Conservation (phyloP, 805 yeast species). For the Candida coleopterorum region DNA sequence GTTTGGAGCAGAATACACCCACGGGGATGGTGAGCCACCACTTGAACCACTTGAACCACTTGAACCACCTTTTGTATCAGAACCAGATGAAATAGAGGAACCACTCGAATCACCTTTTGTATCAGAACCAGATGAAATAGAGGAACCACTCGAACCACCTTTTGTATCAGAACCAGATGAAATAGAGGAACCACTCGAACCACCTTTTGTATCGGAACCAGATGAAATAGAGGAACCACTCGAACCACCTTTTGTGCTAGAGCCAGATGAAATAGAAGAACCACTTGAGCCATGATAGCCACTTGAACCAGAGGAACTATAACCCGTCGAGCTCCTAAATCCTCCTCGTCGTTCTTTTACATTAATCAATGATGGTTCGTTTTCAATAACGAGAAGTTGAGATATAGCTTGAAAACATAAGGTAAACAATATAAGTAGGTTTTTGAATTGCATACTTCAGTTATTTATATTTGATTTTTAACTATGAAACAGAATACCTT, state of each 20-base stretch:
- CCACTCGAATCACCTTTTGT: too few species aligned
- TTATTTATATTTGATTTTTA: too few species aligned
- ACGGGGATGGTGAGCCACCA: background rate
- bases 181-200: background rate
- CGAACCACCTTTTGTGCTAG: background rate
- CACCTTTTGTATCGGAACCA: background rate
- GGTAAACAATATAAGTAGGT: background rate
- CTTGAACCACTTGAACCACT: background rate
- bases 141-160: background rate
- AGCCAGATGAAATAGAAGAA: background rate
- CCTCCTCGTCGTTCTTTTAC: background rate
- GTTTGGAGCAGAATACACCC: background rate
- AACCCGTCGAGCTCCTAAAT: too few species aligned
- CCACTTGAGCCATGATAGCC: constrained; percentile 2
- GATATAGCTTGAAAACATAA: background rate
- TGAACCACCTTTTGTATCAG: too few species aligned
- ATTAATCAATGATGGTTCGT: background rate
- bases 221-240: background rate
- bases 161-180: too few species aligned
- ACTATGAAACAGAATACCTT: too few species aligned
- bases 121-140: background rate
- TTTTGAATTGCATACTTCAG: background rate
- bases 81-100: too few species aligned
- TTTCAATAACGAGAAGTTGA: background rate
- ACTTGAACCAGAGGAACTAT: constrained; percentile 4